Conservation (phyloP, 2,329 filamentous ascomycete species). For the Ramularia endophylla region DNA sequence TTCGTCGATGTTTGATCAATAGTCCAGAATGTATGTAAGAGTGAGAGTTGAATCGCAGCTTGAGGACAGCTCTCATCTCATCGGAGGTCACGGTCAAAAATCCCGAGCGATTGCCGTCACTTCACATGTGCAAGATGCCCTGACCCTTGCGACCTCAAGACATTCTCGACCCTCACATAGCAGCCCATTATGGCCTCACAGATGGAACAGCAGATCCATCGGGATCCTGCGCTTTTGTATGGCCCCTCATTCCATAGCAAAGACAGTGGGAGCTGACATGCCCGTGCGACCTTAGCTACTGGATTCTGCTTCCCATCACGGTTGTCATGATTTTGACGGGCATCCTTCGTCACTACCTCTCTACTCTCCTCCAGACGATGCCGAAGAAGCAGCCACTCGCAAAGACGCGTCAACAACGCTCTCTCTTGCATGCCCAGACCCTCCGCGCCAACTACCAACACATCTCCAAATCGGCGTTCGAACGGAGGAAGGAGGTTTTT, state of each 20-base stretch:
- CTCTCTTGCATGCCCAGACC: constrained; percentile 75
- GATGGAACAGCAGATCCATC: constrained; percentile 88
- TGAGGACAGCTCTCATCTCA: neutral
- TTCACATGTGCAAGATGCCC: too few species aligned
- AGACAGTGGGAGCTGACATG: constrained; percentile 14
- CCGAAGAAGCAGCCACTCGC: constrained; percentile 76
- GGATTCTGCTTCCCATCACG: constrained; percentile 97
- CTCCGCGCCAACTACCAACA: constrained; percentile 77
- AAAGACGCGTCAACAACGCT: constrained; percentile 76
- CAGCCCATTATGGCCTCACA: constrained; percentile 93
- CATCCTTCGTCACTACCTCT: constrained; percentile 91
- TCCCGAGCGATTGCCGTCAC: too few species aligned
- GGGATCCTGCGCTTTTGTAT: constrained; percentile 97
- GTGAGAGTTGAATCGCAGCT: too few species aligned
- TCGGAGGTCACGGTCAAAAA: too few species aligned
- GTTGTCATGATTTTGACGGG: constrained; percentile 97
- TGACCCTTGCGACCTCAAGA: too few species aligned
- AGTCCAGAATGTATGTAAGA: too few species aligned
- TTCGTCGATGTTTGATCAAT: too few species aligned
- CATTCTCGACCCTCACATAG: too few species aligned
- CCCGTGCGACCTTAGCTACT: constrained; percentile 63
- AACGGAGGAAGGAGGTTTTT: constrained; percentile 72
- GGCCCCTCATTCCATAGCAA: constrained; percentile 29
- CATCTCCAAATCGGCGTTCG: constrained; percentile 72
- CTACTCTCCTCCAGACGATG: constrained; percentile 76